Base-by-base conservation (phyloP, 139 green algal genomes). In the Dunaliella primolecta region DNA sequence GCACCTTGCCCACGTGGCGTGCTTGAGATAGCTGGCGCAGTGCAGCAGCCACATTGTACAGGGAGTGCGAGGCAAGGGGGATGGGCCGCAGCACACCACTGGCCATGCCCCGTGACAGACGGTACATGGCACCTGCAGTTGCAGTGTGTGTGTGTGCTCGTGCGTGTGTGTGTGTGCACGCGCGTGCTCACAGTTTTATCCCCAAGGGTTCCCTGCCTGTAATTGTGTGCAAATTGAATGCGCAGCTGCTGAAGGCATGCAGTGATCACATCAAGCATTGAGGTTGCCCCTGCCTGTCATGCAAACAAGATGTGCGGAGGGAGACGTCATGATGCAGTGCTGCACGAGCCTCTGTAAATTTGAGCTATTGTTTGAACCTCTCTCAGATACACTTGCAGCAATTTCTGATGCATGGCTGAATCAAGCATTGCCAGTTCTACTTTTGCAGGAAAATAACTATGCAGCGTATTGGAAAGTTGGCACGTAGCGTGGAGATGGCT, bases 1-100 rank as follows among this genome's bases (percentile, higher is more conserved):
- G 93, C 35, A 98, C 93, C 88, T 98, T 98, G 84, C 94, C 94
- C 0, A 98, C 89, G 64, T 98, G 94, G 0, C 93, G 86, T 11
- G 94, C 94, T 87, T 95, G 93, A 23, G 91, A 95, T 92, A 98
- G 95, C 87, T 97, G 94, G 3, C 94, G 92, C 81, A 98, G 88
- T 0, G 90, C 92, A n/a, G 90, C 79, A 0, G 86, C 86, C 0
- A 89, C 89, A 25, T 33, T 86, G 64, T 56, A 3, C 56, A 94
- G 83, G 55, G 57, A 29, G 83, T 93, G 86, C 15, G 83, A 72
- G 0, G 84, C 86, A 1, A 29, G 56, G 23, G 88, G 89, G 46
- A 93, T 84, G 1, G 90, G 91, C 2, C 11, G 38, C 70, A 93
- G 56, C 23, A 34, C 0, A 32, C 90, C 88, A 3, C 30, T 34